Base-by-base conservation (phyloP, 2,329 filamentous ascomycete species). In the Microsporum ferrugineum region DNA sequence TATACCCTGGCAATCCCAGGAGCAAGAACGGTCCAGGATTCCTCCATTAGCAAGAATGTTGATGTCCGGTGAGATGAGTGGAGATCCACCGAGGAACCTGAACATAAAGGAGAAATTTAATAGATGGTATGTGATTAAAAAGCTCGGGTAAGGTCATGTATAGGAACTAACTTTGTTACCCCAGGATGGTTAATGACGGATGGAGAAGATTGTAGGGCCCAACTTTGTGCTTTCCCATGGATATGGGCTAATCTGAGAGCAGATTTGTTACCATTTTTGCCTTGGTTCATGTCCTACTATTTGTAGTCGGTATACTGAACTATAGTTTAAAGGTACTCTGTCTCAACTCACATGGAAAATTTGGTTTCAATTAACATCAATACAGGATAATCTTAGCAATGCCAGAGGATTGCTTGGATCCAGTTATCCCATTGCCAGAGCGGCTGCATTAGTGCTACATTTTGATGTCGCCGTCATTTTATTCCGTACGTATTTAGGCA, bases 121-220 rank as follows among this genome's bases (percentile, higher is more conserved):
- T 73, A 80, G 85, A 66, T 94, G 89, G 73, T 75, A 65, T 41
- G 56, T 5, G 27, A 2, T 33, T 23, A 23, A 23, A 59, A 23
- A 51, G 49, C 36, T n/a, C 8, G 39, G n/a, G 10, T 2, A 2
- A 27, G 10, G 1, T 2, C 17, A 17, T 29, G 17, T 29, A 14
- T 29, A 10, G 1, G 43, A 36, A 10, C 43, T 47, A 53, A 53
- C 34, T 38, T 57, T 27, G 56, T 12, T 29, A 12, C 58, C 31
- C 8, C 34, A 74, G 72, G 89, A 91, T 94, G 88, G 87, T 92
- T 64, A 92, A 92, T 71, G 89, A 92, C 72, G 89, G 89, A 63
- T 91, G 90, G 72, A 82, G 88, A 71, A 80, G 88, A 83, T 80
- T 92, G 84, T 90, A 79, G 61, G 86, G 82, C 60, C 41, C 10